phyloP scores from a whole-genome alignment of 2,329 filamentous ascomycete genomes.

The Calonectria multiphialidica region DNA sequence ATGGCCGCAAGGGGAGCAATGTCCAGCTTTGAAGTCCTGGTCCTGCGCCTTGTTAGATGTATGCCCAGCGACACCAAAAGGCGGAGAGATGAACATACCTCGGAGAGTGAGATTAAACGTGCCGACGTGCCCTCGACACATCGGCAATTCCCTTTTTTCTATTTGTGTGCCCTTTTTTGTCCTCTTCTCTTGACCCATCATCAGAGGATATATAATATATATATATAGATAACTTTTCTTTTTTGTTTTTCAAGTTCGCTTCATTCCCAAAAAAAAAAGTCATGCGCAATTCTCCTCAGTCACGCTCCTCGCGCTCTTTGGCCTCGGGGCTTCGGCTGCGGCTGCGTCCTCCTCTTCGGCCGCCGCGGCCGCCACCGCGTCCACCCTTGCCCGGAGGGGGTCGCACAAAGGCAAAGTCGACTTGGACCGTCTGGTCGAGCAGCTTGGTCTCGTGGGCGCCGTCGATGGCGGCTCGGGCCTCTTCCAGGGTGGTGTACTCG shows the following conservation, averaged over 20 bases:
- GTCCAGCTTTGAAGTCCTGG: background rate
- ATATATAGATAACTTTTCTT: no score
- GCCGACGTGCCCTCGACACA: slow-evolving; percentile 45
- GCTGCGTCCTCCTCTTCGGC: slow-evolving; percentile 59
- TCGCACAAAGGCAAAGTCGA: slow-evolving; percentile 88
- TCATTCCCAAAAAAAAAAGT: background rate
- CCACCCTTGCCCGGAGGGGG: slow-evolving; percentile 72
- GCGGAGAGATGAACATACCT: slow-evolving; percentile 37
- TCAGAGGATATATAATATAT: background rate
- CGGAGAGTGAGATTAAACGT: slow-evolving; percentile 39
- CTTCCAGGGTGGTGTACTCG: slow-evolving; percentile 83
- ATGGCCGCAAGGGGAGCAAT: background rate
- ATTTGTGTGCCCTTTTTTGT: background rate
- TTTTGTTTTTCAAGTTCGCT: background rate
- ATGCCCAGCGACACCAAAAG: background rate
- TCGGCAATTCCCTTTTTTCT: slow-evolving; percentile 34
- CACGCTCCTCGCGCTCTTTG: slow-evolving; percentile 48
- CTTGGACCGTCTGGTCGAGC: slow-evolving; percentile 83
- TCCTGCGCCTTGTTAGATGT: slow-evolving; percentile 15
- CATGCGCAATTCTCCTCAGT: slow-evolving; percentile 37
- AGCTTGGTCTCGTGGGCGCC: slow-evolving; percentile 82
- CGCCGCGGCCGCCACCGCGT: slow-evolving; percentile 50
- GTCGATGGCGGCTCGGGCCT: slow-evolving; percentile 86
- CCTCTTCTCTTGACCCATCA: background rate
- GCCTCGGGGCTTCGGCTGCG: slow-evolving; percentile 62